Percentiles rank a stretch among this genome's conserved stretches.
Conservation (phyloP, 441 rosid genomes). For the Raphanus hybrid region DNA sequence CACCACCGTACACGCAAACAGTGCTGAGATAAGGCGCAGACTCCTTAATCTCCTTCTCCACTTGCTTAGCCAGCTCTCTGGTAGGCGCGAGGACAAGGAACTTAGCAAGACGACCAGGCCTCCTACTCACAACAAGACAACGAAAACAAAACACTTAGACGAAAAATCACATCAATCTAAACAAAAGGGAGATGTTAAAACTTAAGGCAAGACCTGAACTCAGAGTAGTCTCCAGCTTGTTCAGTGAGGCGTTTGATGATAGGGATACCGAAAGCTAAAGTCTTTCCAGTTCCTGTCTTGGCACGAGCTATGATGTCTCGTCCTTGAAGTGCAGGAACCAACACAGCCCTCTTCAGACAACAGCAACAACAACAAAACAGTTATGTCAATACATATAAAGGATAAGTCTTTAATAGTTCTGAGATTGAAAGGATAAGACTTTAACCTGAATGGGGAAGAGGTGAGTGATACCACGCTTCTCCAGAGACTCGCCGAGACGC, state of each 20-base stretch:
- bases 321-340: conserved; percentile 87
- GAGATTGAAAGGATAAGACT: not conserved
- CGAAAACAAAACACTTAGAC: conserved; percentile 31
- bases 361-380: not conserved
- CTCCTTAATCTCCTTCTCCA: conserved; percentile 93
- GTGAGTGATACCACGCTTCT: conserved; percentile 85
- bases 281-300: conserved; percentile 99
- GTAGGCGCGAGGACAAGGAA: conserved; percentile 88
- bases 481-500: conserved; percentile 72
- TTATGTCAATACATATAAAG: conserved; percentile 1
- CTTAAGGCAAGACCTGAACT: conserved; percentile 38
- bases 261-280: conserved; percentile 95
- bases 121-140: conserved; percentile 47
- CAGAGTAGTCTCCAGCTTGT: conserved; percentile 49
- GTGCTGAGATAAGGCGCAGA: conserved; percentile 86
- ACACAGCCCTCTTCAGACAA: conserved; percentile 83
- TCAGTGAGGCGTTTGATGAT: conserved; percentile 83
- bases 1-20: conserved; percentile 98
- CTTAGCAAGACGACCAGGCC: conserved; percentile 75
- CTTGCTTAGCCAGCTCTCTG: conserved; percentile 93
- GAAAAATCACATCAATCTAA: not conserved
- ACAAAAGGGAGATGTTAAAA: not conserved
- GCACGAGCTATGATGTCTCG: conserved; percentile 96
- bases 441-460: conserved; percentile 85
- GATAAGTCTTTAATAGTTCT: not conserved